These are phyloP conservation scores for Apiotrichum brassicae DNA, from an alignment of 1,284 basidiomycete species.

Conservation along the genomic window DNA sequence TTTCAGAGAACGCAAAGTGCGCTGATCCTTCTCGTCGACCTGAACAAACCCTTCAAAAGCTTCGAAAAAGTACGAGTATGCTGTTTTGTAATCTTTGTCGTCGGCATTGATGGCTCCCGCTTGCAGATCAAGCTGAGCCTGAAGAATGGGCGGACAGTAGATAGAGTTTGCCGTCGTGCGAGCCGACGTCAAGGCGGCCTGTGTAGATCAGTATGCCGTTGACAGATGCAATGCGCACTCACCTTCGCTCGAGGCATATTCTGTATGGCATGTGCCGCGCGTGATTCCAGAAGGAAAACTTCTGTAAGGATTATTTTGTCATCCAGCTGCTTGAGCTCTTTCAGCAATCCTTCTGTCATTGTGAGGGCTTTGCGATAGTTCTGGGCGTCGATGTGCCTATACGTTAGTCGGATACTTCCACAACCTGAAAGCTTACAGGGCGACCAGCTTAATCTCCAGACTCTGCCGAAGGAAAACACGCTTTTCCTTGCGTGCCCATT, in stretches of 20 bases:
- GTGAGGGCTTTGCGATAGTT: slow-evolving; percentile 73
- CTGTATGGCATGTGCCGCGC: slow-evolving; percentile 84
- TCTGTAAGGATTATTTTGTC: slow-evolving; percentile 98
- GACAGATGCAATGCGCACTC: neutral
- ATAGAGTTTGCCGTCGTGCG: slow-evolving; percentile 94
- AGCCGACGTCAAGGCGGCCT: slow-evolving; percentile 86
- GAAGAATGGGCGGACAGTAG: slow-evolving; percentile 90
- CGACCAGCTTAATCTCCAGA: slow-evolving; percentile 82
- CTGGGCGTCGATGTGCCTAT: slow-evolving; percentile 65
- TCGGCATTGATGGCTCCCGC: slow-evolving; percentile 89
- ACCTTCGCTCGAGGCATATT: slow-evolving; percentile 93
- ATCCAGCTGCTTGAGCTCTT: slow-evolving; percentile 86
- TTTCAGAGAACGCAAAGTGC: slow-evolving; percentile 77
- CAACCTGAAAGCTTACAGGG: slow-evolving; percentile 55
- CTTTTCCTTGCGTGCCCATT: slow-evolving; percentile 87
- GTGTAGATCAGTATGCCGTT: neutral
- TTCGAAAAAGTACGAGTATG: slow-evolving; percentile 96
- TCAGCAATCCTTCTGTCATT: slow-evolving; percentile 76
- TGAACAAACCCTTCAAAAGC: slow-evolving; percentile 83
- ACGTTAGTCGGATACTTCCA: too few relatives aligned
- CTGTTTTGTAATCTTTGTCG: slow-evolving; percentile 96
- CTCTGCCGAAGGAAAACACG: slow-evolving; percentile 93
- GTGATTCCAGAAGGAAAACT: slow-evolving; percentile 86
- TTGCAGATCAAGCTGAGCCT: slow-evolving; percentile 88
- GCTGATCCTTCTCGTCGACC: slow-evolving; percentile 48